Base-by-base conservation (phyloP, 225 moss, liverwort and hornwort genomes). In the Bryum argenteum region DNA sequence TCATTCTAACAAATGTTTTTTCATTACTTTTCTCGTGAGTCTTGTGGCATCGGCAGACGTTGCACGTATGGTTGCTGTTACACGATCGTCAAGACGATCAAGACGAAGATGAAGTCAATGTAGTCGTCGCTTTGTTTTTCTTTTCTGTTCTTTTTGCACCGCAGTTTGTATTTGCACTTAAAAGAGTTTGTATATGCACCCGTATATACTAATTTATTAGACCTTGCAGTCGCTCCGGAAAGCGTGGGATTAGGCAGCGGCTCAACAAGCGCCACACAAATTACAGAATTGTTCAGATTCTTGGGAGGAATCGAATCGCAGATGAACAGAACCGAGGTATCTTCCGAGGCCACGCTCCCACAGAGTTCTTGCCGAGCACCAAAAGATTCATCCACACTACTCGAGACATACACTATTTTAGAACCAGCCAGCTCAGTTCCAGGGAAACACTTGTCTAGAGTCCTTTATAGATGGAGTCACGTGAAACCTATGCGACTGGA, bases 351-450 rank as follows among this genome's bases (percentile, higher is more conserved):
- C 18, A 43, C 47, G 33, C 33, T 33, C 33, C 20, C 33, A 33
- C 44, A 63, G 33, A 73, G 11, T 26, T 8, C 66, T 58, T 38
- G 58, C 66, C 54, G 20, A 20, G 14, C 65, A 55, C 15, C 11
- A 1, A 20, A n/a, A 56, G 55, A 54, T 42, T 63, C 72, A 74
- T 37, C 38, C 22, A 38, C 14, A 58, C 58, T 58, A 22, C 11
- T 66, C 38, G n/a, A 6, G 56, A 55, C 6, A 22, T 33, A 33
- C 59, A 23, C 66, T 59, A 51, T 40, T 39, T 22, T 59, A 6
- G 59, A 67, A 59, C 22, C 37, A 58, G 33, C 50, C 51, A 51
- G 74, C 58, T 75, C 74, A 48, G 57, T 20, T 72, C 52, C 61
- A 61, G 22, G 22, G 22, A 39, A 11, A 38, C 1, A 1, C 19